phyloP scores from a whole-genome alignment of 257 asterid genomes.

The Solanum sitiens region DNA sequence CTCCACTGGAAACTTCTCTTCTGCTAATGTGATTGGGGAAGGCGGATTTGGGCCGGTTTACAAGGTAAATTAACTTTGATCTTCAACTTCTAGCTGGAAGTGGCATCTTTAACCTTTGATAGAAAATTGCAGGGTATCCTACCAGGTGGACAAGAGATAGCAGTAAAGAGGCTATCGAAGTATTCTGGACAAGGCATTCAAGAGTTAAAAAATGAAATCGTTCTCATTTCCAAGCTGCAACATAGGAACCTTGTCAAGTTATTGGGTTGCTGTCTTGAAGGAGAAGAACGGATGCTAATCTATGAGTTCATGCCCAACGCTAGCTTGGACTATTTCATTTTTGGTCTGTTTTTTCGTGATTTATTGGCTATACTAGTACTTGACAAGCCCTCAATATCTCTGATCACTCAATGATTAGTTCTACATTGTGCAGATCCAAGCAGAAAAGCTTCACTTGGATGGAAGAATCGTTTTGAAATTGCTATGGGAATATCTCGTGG shows the following conservation, averaged over 20 bases:
- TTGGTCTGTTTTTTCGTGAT: background rate
- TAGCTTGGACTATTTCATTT: conserved; percentile 10
- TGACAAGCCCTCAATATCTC: background rate
- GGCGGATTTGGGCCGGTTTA: conserved; percentile 2
- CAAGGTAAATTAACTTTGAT: background rate
- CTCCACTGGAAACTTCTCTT: background rate
- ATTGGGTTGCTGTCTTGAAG: conserved; percentile 2
- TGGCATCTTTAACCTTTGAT: background rate
- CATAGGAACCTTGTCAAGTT: conserved; percentile 9
- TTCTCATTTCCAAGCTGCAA: conserved; percentile 8
- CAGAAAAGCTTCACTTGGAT: background rate
- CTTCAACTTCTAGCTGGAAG: background rate
- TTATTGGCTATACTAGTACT: background rate
- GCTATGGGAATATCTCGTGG: conserved; percentile 4
- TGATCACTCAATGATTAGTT: background rate
- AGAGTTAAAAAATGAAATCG: background rate
- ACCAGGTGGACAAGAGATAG: background rate
- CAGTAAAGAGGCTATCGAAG: conserved; percentile 7
- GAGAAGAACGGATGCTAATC: conserved; percentile 4
- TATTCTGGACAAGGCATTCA: conserved; percentile 2
- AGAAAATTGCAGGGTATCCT: conserved; percentile 6
- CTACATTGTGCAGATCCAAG: background rate
- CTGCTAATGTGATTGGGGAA: conserved; percentile 6
- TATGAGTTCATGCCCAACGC: conserved; percentile 10
- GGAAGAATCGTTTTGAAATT: conserved; percentile 7